phyloP scores from a whole-genome alignment of 1,284 basidiomycete species.

The Apiotrichum veenhuisii region DNA sequence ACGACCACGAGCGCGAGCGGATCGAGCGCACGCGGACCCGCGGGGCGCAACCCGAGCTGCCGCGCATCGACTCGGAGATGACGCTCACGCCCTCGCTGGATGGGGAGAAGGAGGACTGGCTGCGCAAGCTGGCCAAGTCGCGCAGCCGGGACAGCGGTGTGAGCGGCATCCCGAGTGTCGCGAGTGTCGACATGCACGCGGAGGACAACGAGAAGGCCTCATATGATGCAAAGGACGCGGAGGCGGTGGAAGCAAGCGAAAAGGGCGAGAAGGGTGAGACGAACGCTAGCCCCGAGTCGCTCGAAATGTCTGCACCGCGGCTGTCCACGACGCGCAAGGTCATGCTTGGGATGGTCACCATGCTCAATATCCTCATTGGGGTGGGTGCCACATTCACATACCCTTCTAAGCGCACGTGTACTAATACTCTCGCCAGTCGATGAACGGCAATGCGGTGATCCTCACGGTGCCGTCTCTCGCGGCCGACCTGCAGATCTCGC shows the following conservation, averaged over 20 bases:
- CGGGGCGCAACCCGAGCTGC: conserved; percentile 1
- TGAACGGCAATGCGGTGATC: conserved; percentile 14
- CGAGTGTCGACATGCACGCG: too few species aligned
- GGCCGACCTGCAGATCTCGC: conserved; percentile 30
- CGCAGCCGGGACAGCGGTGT: not conserved
- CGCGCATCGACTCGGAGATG: conserved; percentile 21
- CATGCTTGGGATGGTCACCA: conserved; percentile 23
- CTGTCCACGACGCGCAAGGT: conserved; percentile 14
- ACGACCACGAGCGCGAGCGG: conserved; percentile 1
- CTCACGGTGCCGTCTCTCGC: conserved; percentile 46
- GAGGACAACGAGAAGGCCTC: not conserved
- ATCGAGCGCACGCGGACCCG: not conserved
- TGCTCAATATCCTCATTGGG: conserved; percentile 25
- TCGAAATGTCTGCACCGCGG: not conserved
- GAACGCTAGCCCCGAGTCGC: not conserved
- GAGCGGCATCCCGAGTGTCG: not conserved
- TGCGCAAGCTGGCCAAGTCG: not conserved
- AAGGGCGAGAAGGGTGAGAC: not conserved
- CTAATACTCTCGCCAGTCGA: conserved; percentile 4
- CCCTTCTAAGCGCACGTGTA: not conserved
- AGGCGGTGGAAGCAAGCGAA: not conserved
- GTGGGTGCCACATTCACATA: conserved; percentile 12
- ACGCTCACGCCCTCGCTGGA: conserved; percentile 6
- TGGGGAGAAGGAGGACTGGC: not conserved
- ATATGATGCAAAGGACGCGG: not conserved